These are phyloP conservation scores for Penicillium cosmopolitanum DNA, from an alignment of 495 filamentous ascomycete genomes.

Conservation along the genomic window DNA sequence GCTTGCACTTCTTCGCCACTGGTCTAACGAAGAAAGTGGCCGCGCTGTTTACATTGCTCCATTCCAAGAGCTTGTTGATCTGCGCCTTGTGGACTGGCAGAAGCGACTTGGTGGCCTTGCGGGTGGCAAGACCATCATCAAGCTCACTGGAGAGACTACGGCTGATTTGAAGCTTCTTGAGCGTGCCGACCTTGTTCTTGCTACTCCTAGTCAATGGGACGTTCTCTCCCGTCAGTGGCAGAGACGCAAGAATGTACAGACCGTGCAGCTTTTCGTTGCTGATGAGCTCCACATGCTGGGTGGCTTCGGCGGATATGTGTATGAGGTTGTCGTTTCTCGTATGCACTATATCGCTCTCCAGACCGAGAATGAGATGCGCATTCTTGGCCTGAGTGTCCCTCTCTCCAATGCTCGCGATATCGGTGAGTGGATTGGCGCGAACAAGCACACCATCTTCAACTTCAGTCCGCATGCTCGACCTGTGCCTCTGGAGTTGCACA, in stretches of 20 bases:
- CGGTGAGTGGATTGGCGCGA: conserved; percentile 99
- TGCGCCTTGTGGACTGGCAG: conserved; percentile 79
- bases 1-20: conserved; percentile 87
- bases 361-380: conserved; percentile 79
- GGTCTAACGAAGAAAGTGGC: conserved; percentile 69
- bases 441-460: conserved; percentile 97
- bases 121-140: conserved; percentile 90
- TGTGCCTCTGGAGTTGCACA: conserved; percentile 87
- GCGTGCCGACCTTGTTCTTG: conserved; percentile 86
- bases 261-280: conserved; percentile 88
- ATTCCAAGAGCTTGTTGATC: conserved; percentile 92
- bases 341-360: conserved; percentile 97
- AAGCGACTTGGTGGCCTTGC: conserved; percentile 69
- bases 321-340: conserved; percentile 93
- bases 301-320: conserved; percentile 84
- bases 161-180: conserved; percentile 90
- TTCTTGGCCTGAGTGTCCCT: conserved; percentile 89
- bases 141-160: conserved; percentile 91
- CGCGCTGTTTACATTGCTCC: conserved; percentile 94
- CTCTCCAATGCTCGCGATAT: conserved; percentile 90
- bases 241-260: conserved; percentile 90
- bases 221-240: conserved; percentile 95
- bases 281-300: conserved; percentile 98
- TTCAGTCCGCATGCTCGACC: conserved; percentile 92
- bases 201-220: conserved; percentile 94